Conservation (phyloP, 805 yeast species). For the Teunomyces panamensis region DNA sequence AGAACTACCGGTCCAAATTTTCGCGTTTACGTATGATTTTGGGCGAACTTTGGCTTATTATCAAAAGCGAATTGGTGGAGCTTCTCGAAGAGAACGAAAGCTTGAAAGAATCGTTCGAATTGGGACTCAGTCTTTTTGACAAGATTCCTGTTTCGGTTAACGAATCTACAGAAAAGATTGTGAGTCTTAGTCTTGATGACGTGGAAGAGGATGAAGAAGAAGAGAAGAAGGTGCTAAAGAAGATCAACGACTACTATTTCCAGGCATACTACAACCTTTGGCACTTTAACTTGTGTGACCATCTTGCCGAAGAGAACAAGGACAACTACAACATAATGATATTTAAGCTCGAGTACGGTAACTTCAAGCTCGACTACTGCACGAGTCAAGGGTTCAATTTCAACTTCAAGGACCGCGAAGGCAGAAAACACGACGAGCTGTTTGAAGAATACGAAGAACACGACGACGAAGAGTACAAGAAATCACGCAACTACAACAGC, state of each 20-base stretch:
- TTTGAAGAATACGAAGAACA: constrained; percentile 8
- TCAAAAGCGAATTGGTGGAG: constrained; percentile 49
- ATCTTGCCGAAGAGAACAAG: constrained; percentile 10
- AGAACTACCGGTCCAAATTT: constrained; percentile 60
- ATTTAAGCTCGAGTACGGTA: constrained; percentile 42
- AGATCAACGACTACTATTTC: constrained; percentile 58
- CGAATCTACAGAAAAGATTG: constrained; percentile 39
- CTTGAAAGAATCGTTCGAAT: constrained; percentile 44
- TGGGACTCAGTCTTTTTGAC: constrained; percentile 62
- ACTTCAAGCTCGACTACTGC: constrained; percentile 48
- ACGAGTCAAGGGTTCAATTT: constrained; percentile 64
- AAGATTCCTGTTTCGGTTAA: constrained; percentile 51
- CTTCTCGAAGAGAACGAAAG: constrained; percentile 27
- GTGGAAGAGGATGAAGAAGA: constrained; percentile 18
- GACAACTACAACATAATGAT: constrained; percentile 42
- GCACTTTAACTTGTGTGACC: constrained; percentile 75
- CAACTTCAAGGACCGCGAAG: constrained; percentile 35
- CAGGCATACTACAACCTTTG: constrained; percentile 69
- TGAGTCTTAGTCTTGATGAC: constrained; percentile 33
- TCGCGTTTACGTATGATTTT: constrained; percentile 59
- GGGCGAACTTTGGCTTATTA: constrained; percentile 61
- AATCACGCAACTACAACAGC: constrained; percentile 4
- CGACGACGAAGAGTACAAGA: constrained; percentile 5
- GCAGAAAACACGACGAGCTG: not conserved
- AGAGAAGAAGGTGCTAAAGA: constrained; percentile 42